Evolutionary conservation across 2,329 filamentous ascomycete genomes (phyloP).

Genomic region (Aspergillus eucalypticola): DNA sequence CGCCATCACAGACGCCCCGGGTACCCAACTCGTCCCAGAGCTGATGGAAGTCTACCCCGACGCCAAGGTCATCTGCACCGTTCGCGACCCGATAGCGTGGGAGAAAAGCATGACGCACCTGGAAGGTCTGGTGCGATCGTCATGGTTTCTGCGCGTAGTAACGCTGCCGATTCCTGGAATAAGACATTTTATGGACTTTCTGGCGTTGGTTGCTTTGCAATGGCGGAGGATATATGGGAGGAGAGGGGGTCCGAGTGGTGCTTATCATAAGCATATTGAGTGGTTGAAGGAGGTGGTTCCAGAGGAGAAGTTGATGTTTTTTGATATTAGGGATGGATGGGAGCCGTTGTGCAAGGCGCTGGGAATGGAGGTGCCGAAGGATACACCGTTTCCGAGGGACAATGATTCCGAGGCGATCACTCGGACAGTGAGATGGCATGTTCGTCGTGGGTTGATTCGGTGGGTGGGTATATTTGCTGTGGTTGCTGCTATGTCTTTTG

Average conservation of each 20-base stretch:
- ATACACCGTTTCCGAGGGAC: slow-evolving; percentile 39
- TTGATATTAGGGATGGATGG: slow-evolving; percentile 48
- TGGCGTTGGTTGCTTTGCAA: slow-evolving; percentile 16
- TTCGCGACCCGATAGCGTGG: slow-evolving; percentile 25
- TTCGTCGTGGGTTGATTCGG: slow-evolving; percentile 29
- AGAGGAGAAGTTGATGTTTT: slow-evolving; percentile 38
- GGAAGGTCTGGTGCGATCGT: slow-evolving; percentile 9
- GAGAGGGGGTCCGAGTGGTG: slow-evolving; percentile 9
- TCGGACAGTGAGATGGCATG: slow-evolving; percentile 21
- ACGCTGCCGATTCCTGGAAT: slow-evolving; percentile 29
- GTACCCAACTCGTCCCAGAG: slow-evolving; percentile 46
- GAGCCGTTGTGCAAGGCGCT: slow-evolving; percentile 48
- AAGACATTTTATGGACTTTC: slow-evolving; percentile 26
- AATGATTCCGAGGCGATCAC: slow-evolving; percentile 36
- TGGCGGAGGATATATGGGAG: slow-evolving; percentile 25
- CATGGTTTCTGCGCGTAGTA: slow-evolving; percentile 23
- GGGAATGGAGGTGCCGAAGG: slow-evolving; percentile 38
- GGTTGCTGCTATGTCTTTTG: slow-evolving; percentile 14
- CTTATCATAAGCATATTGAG: slow-evolving; percentile 24
- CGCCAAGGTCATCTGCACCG: slow-evolving; percentile 50
- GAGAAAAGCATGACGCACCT: slow-evolving; percentile 26
- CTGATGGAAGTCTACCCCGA: slow-evolving; percentile 52
- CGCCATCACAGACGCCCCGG: slow-evolving; percentile 50
- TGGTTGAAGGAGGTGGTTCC: slow-evolving; percentile 31
- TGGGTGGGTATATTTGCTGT: slow-evolving; percentile 30